Evolutionary conservation across 441 rosid genomes (phyloP), one percentile per base, ranked within the genome.

Genomic region (Croton laevigatus): DNA sequence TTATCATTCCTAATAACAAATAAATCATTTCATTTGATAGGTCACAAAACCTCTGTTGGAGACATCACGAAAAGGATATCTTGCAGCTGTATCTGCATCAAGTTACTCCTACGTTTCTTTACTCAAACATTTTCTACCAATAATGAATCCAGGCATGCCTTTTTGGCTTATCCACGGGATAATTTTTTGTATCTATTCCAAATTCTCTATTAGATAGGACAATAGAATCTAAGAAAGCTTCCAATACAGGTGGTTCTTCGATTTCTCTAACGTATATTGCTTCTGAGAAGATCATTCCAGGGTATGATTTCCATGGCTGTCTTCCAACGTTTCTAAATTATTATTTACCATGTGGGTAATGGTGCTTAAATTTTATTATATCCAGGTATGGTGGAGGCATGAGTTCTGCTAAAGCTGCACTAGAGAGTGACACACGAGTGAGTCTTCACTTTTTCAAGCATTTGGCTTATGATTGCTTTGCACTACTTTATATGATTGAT

Each of bases 341-440:
- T 62, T 14, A 34, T 20, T 23, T 61, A 63, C 23, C 45, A 6
- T 51, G 32, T 27, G 12, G 48, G 9, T 66, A 19, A 52, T 52
- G 32, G 46, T 13, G 20, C 17, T 10, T 14, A n/a, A 9, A 12
- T 36, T 61, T 14, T 75, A 23, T 62, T 17, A 4, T 73, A 38
- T 49, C 52, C 82, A 94, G 99, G 51, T 94, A 94, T 19, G 99
- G 99, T 75, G 98, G 99, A 68, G 99, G 99, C 32, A 90, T 94
- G 98, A 94, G 97, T 81, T 92, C 99, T 55, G 98, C 99, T 5
- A 94, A 94, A 82, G 89, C 99, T 34, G 98, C 99, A 53, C 84
- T 94, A 51, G 98, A 94, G 86, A 94, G 99, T 78, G 99, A 94
- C 71, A 92, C 97, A 3, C 78, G 84, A 51, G 99, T 85, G 70